Conservation (phyloP, 495 filamentous ascomycete species). For the Neurospora intermedia region DNA sequence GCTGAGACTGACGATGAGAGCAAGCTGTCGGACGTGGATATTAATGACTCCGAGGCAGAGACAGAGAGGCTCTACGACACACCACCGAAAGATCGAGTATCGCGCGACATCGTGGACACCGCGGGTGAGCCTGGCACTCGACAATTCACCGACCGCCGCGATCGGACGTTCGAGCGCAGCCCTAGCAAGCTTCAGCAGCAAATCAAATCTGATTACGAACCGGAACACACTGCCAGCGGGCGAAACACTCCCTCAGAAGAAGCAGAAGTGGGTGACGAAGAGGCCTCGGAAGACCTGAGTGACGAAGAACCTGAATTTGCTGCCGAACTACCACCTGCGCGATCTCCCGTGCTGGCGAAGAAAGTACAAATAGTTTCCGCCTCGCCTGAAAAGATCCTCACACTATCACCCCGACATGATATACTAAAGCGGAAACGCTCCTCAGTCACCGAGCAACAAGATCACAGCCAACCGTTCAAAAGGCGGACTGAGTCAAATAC, state of each 20-base stretch:
- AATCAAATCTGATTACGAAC: slow-evolving; percentile 23
- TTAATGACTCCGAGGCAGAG: slow-evolving; percentile 93
- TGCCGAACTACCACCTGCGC: slow-evolving; percentile 5
- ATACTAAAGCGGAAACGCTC: slow-evolving; percentile 42
- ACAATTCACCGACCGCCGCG: slow-evolving; percentile 24
- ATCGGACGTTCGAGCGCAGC: slow-evolving; percentile 42
- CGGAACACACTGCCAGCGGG: slow-evolving; percentile 26
- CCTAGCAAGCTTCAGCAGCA: slow-evolving; percentile 56
- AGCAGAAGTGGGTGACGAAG: slow-evolving; percentile 31
- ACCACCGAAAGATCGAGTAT: slow-evolving; percentile 60
- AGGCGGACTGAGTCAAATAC: slow-evolving; percentile 48
- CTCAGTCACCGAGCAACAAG: slow-evolving; percentile 33
- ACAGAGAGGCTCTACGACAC: slow-evolving; percentile 90
- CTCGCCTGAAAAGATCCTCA: slow-evolving; percentile 7
- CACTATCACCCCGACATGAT: slow-evolving; percentile 9
- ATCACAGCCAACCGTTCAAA: slow-evolving; percentile 39
- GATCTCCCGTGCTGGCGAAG: slow-evolving; percentile 16
- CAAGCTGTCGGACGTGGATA: slow-evolving; percentile 45
- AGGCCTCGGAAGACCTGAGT: slow-evolving; percentile 23
- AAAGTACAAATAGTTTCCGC: slow-evolving; percentile 15
- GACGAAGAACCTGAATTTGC: slow-evolving; percentile 21
- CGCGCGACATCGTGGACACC: slow-evolving; percentile 48
- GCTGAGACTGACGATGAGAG: slow-evolving; percentile 21
- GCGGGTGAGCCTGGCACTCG: slow-evolving; percentile 26
- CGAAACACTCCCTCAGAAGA: slow-evolving; percentile 33